phyloP scores from a whole-genome alignment of 1,284 basidiomycete species.

The Trametes pubescens region DNA sequence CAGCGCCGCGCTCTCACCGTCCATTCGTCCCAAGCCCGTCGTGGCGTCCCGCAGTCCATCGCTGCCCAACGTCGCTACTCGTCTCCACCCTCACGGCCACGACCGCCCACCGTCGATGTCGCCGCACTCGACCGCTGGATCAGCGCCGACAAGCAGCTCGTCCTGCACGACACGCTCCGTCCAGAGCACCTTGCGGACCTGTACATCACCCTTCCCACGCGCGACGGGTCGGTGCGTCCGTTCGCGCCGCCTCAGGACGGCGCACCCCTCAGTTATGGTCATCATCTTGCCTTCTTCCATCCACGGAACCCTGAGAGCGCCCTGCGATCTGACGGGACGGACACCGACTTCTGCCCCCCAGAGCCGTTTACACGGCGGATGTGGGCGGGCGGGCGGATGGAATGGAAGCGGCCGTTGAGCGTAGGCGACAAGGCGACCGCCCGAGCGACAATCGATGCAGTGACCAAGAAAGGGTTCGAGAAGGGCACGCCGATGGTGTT shows the following conservation, averaged over 20 bases:
- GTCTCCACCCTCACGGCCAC: conserved; percentile 22
- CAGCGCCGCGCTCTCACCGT: conserved; percentile 30
- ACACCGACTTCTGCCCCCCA: conserved; percentile 75
- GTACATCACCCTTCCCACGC: conserved; percentile 75
- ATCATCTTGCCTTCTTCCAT: conserved; percentile 82
- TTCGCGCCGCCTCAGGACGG: conserved; percentile 52
- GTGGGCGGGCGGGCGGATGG: conserved; percentile 84
- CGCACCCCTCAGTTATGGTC: conserved; percentile 62
- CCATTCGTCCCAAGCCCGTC: conserved; percentile 17
- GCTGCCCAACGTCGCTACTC: conserved; percentile 31
- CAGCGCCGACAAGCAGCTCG: conserved; percentile 50
- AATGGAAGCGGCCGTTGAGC: conserved; percentile 65
- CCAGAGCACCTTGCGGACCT: conserved; percentile 65
- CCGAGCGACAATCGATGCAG: conserved; percentile 57
- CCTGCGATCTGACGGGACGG: conserved; percentile 77
- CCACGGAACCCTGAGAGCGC: conserved; percentile 63
- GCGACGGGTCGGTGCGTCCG: conserved; percentile 58
- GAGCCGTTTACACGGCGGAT: conserved; percentile 79
- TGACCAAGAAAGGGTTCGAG: conserved; percentile 74
- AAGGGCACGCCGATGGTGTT: conserved; percentile 76
- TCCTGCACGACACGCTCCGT: conserved; percentile 54
- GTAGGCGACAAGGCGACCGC: conserved; percentile 65
- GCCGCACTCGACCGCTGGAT: conserved; percentile 61
- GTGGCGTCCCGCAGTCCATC: conserved; percentile 26
- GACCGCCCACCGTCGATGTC: conserved; percentile 26